Conservation (phyloP, 2,329 filamentous ascomycete species). For the Sporothrix curviconia region DNA sequence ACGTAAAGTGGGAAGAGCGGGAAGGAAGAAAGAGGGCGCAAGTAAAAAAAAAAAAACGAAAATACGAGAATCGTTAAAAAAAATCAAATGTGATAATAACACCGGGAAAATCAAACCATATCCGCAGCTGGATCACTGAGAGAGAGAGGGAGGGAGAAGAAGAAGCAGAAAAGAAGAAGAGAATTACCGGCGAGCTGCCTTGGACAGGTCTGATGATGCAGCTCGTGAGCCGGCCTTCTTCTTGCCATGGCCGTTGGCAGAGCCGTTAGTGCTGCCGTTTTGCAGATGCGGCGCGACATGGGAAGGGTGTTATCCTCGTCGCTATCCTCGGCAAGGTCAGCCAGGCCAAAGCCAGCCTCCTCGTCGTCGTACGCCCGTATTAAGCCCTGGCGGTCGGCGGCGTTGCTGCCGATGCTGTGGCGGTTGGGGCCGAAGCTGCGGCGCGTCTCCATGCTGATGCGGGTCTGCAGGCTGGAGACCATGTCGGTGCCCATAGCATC, state of each 20-base stretch:
- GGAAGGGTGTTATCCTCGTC: conserved; percentile 50
- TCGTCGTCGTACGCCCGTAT: conserved; percentile 90
- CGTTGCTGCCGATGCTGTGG: conserved; percentile 57
- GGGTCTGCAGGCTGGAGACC: conserved; percentile 80
- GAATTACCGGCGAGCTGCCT: conserved; percentile 12
- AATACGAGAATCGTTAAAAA: not conserved
- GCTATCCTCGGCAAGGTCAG: conserved; percentile 71
- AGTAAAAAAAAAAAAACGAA: not conserved
- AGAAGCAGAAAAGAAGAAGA: not conserved
- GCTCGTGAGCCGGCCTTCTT: conserved; percentile 18
- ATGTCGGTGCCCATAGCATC: conserved; percentile 88
- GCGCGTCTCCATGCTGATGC: conserved; percentile 86
- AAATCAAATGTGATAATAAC: not conserved
- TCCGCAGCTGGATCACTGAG: too few relatives aligned
- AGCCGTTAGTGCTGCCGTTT: conserved; percentile 37
- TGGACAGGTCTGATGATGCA: conserved; percentile 7
- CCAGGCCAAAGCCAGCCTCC: conserved; percentile 66
- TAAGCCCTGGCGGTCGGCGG: conserved; percentile 69
- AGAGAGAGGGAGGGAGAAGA: not conserved
- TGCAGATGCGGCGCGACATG: conserved; percentile 34
- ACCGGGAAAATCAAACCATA: not conserved
- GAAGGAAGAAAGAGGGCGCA: not conserved
- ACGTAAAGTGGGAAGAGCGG: too few relatives aligned
- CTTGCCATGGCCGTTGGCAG: conserved; percentile 19
- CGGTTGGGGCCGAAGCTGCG: conserved; percentile 55